These are phyloP conservation scores for Hyphopichia khmerensis DNA, from an alignment of 1,139 yeast species.

Conservation along the genomic window DNA sequence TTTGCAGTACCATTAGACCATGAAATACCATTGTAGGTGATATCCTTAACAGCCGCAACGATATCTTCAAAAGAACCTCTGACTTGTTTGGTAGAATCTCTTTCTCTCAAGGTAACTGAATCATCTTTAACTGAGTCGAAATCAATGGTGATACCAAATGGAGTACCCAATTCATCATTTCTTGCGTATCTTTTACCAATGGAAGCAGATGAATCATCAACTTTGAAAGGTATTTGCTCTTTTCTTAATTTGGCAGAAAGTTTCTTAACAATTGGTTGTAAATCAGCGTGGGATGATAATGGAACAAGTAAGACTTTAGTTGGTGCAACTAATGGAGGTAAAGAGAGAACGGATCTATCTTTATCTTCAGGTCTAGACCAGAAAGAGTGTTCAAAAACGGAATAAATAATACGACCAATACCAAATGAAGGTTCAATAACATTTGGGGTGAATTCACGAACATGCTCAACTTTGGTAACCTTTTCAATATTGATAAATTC, in stretches of 20 bases:
- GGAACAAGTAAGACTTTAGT: constrained; percentile 96
- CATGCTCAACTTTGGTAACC: constrained; percentile 79
- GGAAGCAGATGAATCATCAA: constrained; percentile 96
- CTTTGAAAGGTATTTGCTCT: constrained; percentile 89
- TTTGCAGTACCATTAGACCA: constrained; percentile 86
- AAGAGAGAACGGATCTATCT: constrained; percentile 88
- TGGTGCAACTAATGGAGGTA: constrained; percentile 96
- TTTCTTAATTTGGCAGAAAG: constrained; percentile 71
- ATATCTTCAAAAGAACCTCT: constrained; percentile 86
- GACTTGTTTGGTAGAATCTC: constrained; percentile 96
- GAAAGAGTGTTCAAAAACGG: constrained; percentile 90
- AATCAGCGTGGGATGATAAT: constrained; percentile 77
- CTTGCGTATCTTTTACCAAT: constrained; percentile 99
- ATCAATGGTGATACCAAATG: constrained; percentile 97
- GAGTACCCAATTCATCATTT: constrained; percentile 99
- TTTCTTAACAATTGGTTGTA: constrained; percentile 72
- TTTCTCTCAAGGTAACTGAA: constrained; percentile 93
- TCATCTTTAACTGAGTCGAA: constrained; percentile 90
- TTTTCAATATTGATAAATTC: constrained; percentile 74
- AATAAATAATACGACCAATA: constrained; percentile 94
- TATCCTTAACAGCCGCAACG: constrained; percentile 71
- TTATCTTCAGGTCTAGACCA: constrained; percentile 93
- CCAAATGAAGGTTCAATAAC: constrained; percentile 99
- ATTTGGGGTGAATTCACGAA: constrained; percentile 94
- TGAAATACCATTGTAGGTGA: constrained; percentile 69